These are phyloP conservation scores for Acrasis kona DNA, from an alignment of 78 protist species.

Conservation along the genomic window DNA sequence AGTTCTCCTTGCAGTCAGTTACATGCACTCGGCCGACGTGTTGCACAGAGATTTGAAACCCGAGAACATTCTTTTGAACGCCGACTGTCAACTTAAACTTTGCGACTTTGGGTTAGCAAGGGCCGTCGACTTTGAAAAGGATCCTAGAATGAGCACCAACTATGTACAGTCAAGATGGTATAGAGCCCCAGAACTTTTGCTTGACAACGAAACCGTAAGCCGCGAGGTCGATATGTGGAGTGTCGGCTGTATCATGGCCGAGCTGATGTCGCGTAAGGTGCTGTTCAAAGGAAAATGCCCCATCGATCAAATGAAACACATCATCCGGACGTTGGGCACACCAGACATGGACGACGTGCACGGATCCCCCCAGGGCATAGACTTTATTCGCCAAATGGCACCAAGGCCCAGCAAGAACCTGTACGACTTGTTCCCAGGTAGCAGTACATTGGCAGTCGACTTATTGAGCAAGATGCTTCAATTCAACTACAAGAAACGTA, in stretches of 20 bases:
- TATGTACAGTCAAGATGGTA: constrained; percentile 46
- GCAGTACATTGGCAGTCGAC: not conserved
- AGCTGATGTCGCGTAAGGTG: constrained; percentile 21
- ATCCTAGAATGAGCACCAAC: not conserved
- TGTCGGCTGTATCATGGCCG: constrained; percentile 59
- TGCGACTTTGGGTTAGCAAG: constrained; percentile 60
- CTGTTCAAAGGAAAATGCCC: constrained; percentile 42
- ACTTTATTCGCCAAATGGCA: not conserved
- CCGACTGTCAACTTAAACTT: constrained; percentile 17
- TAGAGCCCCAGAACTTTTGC: constrained; percentile 40
- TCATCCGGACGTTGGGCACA: constrained; percentile 11
- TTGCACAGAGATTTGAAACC: constrained; percentile 55
- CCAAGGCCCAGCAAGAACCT: not conserved
- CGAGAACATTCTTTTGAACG: constrained; percentile 34
- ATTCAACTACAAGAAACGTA: not conserved
- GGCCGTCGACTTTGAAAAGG: not conserved
- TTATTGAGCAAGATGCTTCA: not conserved
- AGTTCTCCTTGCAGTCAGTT: constrained; percentile 20
- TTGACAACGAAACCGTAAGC: constrained; percentile 48
- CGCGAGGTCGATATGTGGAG: constrained; percentile 64
- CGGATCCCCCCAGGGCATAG: not conserved
- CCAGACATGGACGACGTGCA: constrained; percentile 1
- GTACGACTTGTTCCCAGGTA: constrained; percentile 5
- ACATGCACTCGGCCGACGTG: constrained; percentile 24
- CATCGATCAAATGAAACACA: constrained; percentile 5